Evolutionary conservation across 2,329 filamentous ascomycete genomes (phyloP).

Genomic region (Claviceps purpurea): DNA sequence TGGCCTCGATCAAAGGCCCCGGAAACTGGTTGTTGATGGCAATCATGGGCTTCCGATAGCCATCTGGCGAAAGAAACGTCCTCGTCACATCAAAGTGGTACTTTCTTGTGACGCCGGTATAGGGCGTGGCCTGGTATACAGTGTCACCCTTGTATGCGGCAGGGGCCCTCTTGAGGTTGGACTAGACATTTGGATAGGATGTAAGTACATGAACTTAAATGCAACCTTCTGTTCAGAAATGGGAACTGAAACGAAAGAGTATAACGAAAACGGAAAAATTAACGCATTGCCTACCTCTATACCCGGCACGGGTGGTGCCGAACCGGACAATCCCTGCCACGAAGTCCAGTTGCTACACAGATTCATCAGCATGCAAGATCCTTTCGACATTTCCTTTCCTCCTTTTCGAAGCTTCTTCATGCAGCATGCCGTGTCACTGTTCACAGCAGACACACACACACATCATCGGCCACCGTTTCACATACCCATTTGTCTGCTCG

Average conservation of each 20-base stretch:
- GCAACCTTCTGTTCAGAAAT: too few species aligned
- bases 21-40: constrained; percentile 46
- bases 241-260: not conserved
- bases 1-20: constrained; percentile 42
- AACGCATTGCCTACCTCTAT: not conserved
- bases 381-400: not conserved
- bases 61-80: not conserved
- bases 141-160: not conserved
- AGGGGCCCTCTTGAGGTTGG: not conserved
- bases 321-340: not conserved
- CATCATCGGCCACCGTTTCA: not conserved
- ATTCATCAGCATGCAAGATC: too few species aligned
- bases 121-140: not conserved
- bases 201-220: too few species aligned
- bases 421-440: not conserved
- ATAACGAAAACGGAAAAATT: not conserved
- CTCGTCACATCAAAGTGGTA: constrained; percentile 1
- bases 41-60: constrained; percentile 11
- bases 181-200: not conserved
- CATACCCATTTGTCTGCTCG: not conserved
- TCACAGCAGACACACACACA: not conserved
- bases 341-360: not conserved
- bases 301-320: not conserved
- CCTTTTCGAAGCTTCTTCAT: not conserved
- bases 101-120: constrained; percentile 2